These are phyloP conservation scores for Calocybe gangraenosa DNA, from an alignment of 768 basidiomycete genomes.

Conservation along the genomic window DNA sequence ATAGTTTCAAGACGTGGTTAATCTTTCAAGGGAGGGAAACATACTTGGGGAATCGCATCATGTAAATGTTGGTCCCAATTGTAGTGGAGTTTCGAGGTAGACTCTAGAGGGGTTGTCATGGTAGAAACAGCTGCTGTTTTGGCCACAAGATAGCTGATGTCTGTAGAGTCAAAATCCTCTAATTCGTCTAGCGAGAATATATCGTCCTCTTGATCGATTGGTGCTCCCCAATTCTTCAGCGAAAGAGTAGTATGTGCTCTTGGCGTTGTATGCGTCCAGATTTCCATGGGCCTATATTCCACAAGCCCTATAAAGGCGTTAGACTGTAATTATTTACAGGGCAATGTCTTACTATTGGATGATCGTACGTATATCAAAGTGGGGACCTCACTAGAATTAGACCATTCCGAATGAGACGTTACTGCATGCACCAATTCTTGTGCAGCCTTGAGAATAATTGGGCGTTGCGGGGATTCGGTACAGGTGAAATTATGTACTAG, in stretches of 20 bases:
- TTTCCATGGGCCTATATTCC: too few relatives aligned
- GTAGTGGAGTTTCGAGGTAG: conserved; percentile 21
- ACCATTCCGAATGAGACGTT: conserved; percentile 2
- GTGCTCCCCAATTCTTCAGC: conserved; percentile 37
- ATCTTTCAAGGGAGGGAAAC: conserved; percentile 16
- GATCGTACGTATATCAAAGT: neutral
- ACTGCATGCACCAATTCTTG: conserved; percentile 4
- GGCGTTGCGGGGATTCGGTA: neutral
- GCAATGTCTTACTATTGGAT: conserved; percentile 3
- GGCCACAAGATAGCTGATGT: conserved; percentile 18
- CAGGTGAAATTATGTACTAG: conserved; percentile 8
- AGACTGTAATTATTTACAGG: too few relatives aligned
- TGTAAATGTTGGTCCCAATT: conserved; percentile 32
- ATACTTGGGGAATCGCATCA: conserved; percentile 42
- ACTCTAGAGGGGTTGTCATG: neutral
- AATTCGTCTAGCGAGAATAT: conserved; percentile 32
- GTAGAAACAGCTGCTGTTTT: neutral
- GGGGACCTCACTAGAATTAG: neutral
- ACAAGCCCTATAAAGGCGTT: too few relatives aligned
- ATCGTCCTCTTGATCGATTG: conserved; percentile 28
- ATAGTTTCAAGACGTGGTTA: conserved; percentile 8
- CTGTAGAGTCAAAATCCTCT: conserved; percentile 38
- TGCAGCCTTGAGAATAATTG: neutral
- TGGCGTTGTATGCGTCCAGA: too few relatives aligned
- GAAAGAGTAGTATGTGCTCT: too few relatives aligned